Base-by-base conservation (phyloP, 257 asterid genomes). In the Solanum ahanhuiri region DNA sequence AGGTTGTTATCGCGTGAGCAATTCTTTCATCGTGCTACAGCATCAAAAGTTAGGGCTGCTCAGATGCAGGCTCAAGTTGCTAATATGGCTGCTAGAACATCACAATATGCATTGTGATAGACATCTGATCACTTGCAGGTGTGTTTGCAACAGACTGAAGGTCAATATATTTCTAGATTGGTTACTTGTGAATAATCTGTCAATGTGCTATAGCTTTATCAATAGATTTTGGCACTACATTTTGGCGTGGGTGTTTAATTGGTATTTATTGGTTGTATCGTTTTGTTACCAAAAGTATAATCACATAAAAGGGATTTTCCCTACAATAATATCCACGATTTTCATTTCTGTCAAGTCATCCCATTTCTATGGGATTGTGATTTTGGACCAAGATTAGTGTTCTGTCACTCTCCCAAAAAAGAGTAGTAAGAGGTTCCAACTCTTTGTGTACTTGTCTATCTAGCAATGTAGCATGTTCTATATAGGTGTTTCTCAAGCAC, bases 1-100 rank as follows among this genome's bases (percentile, higher is more conserved):
- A 93, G 99, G 89, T 88, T 92, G 87, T 85, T 96, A 89, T 91
- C 98, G 0, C 89, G 99, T 0, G 96, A 94, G 86, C 99, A 95
- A 88, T 96, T 95, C 83, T 93, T 95, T 86, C 98, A 96, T 60
- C 93, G 99, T 0, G 99, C 98, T 17, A 95, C 94, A 2, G 91
- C 94, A 67, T 93, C 98, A 0, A 96, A 96, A 83, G 96, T 94
- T n/a, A 93, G 98, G 87, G 95, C 98, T 83, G 92, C 93, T 51
- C 99, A 94, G 90, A 93, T 95, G 98, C 98, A 95, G 89, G 98
- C 97, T 75, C 98, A 94, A 91, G 98, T 96, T 86, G 92, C 97
- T 41, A 92, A 90, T 84, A 96, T 95, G 98, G 98, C 98, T 89
- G 89, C 98, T 4, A 93, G 97, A 91, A 87, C 90, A 11, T 87